Evolutionary conservation across 169 alveolate species (phyloP).

Genomic region (Eimeria necatrix): DNA sequence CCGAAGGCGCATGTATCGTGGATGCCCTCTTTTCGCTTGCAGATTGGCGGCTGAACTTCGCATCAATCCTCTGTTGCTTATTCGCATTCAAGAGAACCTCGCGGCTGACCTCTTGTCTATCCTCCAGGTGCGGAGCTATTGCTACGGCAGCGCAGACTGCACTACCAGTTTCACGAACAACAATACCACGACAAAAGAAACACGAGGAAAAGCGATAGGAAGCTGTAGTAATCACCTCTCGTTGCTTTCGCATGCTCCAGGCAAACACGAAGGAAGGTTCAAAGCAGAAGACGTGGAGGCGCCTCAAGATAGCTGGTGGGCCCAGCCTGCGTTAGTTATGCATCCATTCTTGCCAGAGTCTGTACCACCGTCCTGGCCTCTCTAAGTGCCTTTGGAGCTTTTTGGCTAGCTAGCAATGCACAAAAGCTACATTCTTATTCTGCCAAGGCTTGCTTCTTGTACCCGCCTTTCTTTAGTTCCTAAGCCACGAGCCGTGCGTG

Average conservation of each 20-base stretch:
- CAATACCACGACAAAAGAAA: constrained; percentile 1
- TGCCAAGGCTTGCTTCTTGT: neutral
- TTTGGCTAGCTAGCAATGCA: no score
- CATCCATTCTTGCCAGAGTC: neutral
- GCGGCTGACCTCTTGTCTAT: constrained; percentile 76
- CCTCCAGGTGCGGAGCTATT: constrained; percentile 43
- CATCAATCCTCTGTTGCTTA: constrained; percentile 67
- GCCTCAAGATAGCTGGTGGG: constrained; percentile 79
- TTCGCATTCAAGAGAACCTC: constrained; percentile 63
- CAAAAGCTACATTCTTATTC: no score
- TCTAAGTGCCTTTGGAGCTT: neutral
- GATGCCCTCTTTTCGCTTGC: constrained; percentile 4
- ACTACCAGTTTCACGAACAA: neutral
- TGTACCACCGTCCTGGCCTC: neutral
- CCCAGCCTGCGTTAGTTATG: neutral
- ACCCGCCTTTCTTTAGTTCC: no score
- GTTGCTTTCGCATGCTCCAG: constrained; percentile 2
- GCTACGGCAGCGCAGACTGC: neutral
- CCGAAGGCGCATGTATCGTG: neutral
- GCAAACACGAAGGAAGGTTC: constrained; percentile 77
- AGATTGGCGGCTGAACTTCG: constrained; percentile 41
- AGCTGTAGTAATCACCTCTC: neutral
- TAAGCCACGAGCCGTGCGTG: no score
- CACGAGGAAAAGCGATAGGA: neutral
- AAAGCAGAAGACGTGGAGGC: constrained; percentile 78